These are phyloP conservation scores for Pichia inconspicua DNA, from an alignment of 1,139 yeast genomes.

Conservation along the genomic window DNA sequence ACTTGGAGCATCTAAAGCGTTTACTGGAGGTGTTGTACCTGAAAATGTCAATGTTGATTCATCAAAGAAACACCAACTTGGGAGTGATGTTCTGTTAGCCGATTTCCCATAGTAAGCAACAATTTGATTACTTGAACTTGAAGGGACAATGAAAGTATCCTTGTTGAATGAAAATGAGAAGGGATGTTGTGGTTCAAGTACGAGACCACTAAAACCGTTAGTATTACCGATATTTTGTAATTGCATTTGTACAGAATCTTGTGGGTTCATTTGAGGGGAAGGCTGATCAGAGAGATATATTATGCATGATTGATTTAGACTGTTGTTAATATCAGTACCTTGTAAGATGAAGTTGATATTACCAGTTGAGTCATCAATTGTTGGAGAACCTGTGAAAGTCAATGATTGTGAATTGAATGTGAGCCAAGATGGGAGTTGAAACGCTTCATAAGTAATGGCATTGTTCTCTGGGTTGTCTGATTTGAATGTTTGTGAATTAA, in stretches of 20 bases:
- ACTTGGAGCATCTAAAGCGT: slow-evolving; percentile 84
- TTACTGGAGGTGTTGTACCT: slow-evolving; percentile 84
- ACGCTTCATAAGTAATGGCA: slow-evolving; percentile 46
- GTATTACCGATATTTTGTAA: slow-evolving; percentile 54
- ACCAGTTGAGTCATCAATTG: slow-evolving; percentile 33
- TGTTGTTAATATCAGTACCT: slow-evolving; percentile 55
- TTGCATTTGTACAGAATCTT: slow-evolving; percentile 39
- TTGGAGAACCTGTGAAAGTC: slow-evolving; percentile 66
- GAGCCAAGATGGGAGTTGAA: slow-evolving; percentile 70
- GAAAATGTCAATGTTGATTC: slow-evolving; percentile 53
- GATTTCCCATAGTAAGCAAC: slow-evolving; percentile 80
- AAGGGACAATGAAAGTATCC: slow-evolving; percentile 43
- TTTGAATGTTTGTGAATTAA: slow-evolving; percentile 66
- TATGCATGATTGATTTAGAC: slow-evolving; percentile 38
- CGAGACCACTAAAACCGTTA: slow-evolving; percentile 68
- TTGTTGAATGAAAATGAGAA: slow-evolving; percentile 58
- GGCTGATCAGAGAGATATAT: slow-evolving; percentile 45
- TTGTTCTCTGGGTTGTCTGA: slow-evolving; percentile 33
- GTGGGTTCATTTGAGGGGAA: slow-evolving; percentile 40
- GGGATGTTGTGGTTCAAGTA: slow-evolving; percentile 58
- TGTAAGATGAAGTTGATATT: slow-evolving; percentile 40
- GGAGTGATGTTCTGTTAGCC: slow-evolving; percentile 75
- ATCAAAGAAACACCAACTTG: slow-evolving; percentile 79
- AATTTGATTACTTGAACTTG: slow-evolving; percentile 40
- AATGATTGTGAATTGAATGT: slow-evolving; percentile 54